phyloP scores from a whole-genome alignment of 176 grass and related monocot genomes.

The Phyllostachys edulis region DNA sequence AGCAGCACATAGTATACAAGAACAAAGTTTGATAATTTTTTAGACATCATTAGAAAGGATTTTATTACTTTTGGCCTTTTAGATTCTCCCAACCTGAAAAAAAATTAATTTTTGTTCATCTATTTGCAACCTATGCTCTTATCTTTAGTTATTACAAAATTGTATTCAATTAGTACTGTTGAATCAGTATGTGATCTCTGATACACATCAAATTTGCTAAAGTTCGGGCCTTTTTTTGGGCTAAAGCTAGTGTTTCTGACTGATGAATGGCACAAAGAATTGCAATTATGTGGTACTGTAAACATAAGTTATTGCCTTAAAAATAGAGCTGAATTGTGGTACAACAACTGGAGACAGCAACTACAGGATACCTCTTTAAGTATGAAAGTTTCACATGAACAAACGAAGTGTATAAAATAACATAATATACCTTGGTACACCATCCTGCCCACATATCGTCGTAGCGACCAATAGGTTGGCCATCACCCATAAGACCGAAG shows the following conservation, averaged over 20 bases:
- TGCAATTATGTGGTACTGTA: too few relatives aligned
- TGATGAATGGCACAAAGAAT: background rate
- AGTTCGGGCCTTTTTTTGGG: background rate
- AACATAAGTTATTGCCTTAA: too few relatives aligned
- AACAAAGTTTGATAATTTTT: background rate
- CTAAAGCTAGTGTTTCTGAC: background rate
- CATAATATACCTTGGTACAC: too few relatives aligned
- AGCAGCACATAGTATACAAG: background rate
- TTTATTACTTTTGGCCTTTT: background rate
- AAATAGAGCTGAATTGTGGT: too few relatives aligned
- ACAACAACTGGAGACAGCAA: too few relatives aligned
- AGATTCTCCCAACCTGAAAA: background rate
- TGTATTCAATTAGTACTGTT: background rate
- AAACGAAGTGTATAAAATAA: too few relatives aligned
- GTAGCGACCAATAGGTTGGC: slow-evolving; percentile 71
- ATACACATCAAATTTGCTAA: background rate
- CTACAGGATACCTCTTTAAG: too few relatives aligned
- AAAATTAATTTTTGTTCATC: background rate
- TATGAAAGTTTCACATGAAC: too few relatives aligned
- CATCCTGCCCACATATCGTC: slow-evolving; percentile 84
- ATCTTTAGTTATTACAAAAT: background rate
- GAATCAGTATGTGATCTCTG: background rate
- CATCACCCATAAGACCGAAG: slow-evolving; percentile 76
- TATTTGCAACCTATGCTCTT: background rate
- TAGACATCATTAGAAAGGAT: background rate